phyloP scores from a whole-genome alignment of 169 alveolate genomes.

The Plasmodium adleri region DNA sequence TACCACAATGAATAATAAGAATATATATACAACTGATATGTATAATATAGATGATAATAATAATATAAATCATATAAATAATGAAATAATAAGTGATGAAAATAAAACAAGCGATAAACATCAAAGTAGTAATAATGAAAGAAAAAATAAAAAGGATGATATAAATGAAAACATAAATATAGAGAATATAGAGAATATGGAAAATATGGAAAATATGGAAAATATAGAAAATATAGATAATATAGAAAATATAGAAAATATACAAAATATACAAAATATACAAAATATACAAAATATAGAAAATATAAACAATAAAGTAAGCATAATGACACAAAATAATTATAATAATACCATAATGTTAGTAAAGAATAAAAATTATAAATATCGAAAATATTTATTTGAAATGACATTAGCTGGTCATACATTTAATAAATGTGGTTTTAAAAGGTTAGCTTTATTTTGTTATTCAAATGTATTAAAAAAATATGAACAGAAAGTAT shows the following conservation, averaged over 20 bases:
- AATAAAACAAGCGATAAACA: too few relatives aligned
- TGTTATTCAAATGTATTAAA: slow-evolving; percentile 75
- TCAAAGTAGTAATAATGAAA: too few relatives aligned
- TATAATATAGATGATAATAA: too few relatives aligned
- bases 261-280: too few relatives aligned
- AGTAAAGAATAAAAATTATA: slow-evolving; percentile 16
- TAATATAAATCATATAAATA: too few relatives aligned
- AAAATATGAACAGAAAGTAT: slow-evolving; percentile 59
- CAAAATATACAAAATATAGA: too few relatives aligned
- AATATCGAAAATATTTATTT: slow-evolving; percentile 65
- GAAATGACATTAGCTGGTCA: slow-evolving; percentile 82
- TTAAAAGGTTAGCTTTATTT: slow-evolving; percentile 79
- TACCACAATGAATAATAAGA: too few relatives aligned
- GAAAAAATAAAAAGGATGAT: background rate
- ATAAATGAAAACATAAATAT: background rate
- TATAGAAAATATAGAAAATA: too few relatives aligned
- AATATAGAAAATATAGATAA: too few relatives aligned
- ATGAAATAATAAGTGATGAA: too few relatives aligned
- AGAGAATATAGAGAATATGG: background rate
- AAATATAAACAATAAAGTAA: background rate
- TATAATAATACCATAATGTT: background rate
- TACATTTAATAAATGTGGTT: slow-evolving; percentile 81
- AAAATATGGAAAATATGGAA: too few relatives aligned
- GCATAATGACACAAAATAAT: background rate
- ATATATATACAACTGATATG: too few relatives aligned